These are phyloP conservation scores for Aethionema arabicum DNA, from an alignment of 345 rosid genomes.

Conservation along the genomic window DNA sequence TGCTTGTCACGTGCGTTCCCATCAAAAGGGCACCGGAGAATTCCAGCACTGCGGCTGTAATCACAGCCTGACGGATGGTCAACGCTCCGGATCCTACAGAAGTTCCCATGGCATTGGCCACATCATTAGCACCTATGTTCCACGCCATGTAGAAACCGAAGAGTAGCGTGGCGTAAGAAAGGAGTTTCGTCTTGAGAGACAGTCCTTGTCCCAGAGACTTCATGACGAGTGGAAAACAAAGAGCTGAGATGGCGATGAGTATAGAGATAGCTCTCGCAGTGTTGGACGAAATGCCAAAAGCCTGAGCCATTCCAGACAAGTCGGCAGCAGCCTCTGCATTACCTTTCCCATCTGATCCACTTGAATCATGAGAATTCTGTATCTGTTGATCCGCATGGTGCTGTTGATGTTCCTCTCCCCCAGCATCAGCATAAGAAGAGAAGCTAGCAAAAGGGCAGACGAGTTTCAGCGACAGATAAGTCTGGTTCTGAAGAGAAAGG, in stretches of 20 bases:
- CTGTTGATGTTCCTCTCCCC: constrained; percentile 48
- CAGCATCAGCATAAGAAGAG: constrained; percentile 70
- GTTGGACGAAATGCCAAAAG: constrained; percentile 69
- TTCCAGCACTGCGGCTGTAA: constrained; percentile 86
- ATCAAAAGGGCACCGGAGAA: constrained; percentile 93
- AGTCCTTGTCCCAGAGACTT: constrained; percentile 64
- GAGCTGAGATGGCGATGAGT: constrained; percentile 68
- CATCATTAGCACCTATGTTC: constrained; percentile 99
- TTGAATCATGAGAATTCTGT: constrained; percentile 27
- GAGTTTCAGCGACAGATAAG: constrained; percentile 40
- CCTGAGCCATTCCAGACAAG: constrained; percentile 76
- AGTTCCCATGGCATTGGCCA: constrained; percentile 99
- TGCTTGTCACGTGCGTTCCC: constrained; percentile 96
- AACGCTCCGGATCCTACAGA: constrained; percentile 96
- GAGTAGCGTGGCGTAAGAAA: constrained; percentile 73
- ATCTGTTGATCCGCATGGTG: constrained; percentile 42
- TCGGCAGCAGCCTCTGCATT: constrained; percentile 36
- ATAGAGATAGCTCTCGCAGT: constrained; percentile 66
- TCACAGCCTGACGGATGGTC: constrained; percentile 74
- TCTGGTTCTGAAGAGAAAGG: constrained; percentile 34
- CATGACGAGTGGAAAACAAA: constrained; percentile 70
- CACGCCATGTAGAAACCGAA: constrained; percentile 98
- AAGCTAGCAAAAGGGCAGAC: constrained; percentile 56
- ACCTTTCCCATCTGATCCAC: constrained; percentile 31
- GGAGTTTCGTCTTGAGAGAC: constrained; percentile 56